Conservation (phyloP, 805 yeast genomes). For the Candida chauliodis region DNA sequence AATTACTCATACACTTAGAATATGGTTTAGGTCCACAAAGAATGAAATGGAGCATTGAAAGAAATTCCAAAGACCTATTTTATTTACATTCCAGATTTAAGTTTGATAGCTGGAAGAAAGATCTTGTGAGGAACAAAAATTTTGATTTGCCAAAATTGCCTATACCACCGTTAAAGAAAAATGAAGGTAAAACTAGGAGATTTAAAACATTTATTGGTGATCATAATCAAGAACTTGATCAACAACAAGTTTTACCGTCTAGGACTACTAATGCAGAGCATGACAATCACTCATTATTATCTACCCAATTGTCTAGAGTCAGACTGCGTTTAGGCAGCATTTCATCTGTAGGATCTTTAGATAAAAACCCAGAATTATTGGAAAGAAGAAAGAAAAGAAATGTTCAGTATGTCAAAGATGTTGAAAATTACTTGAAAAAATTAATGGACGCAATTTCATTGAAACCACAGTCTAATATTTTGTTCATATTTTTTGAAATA, state of each 20-base stretch:
- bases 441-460: constrained; percentile 58
- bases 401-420: constrained; percentile 38
- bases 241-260: background rate
- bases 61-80: constrained; percentile 69
- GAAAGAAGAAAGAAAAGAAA: constrained; percentile 23
- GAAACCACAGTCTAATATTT: constrained; percentile 75
- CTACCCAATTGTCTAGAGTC: constrained; percentile 13
- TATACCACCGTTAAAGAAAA: constrained; percentile 30
- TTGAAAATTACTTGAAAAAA: constrained; percentile 67
- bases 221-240: background rate
- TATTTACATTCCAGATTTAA: constrained; percentile 67
- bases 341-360: constrained; percentile 20
- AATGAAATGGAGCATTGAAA: constrained; percentile 75
- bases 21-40: constrained; percentile 84
- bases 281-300: constrained; percentile 18
- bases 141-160: constrained; percentile 46
- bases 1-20: constrained; percentile 70
- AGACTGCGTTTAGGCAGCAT: constrained; percentile 28
- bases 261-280: constrained; percentile 1
- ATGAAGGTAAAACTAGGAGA: background rate
- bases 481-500: constrained; percentile 84
- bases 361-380: constrained; percentile 29
- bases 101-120: constrained; percentile 37
- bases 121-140: constrained; percentile 28
- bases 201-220: background rate